These are phyloP conservation scores for Raffaelea arxii DNA, from an alignment of 2,329 filamentous ascomycete genomes.

Conservation along the genomic window DNA sequence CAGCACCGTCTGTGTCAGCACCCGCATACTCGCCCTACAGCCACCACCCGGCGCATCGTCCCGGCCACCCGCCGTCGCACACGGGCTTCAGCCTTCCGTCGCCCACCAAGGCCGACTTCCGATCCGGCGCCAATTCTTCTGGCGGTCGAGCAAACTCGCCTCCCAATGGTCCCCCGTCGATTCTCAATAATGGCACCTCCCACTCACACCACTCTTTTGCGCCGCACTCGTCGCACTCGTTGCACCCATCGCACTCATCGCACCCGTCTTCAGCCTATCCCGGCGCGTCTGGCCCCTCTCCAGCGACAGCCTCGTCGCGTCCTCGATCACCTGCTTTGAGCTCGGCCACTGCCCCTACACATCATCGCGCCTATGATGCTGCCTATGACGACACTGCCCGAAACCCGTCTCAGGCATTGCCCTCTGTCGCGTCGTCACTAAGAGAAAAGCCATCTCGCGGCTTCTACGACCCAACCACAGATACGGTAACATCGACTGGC, in stretches of 20 bases:
- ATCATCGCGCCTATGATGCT: too few relatives aligned
- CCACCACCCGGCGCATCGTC: constrained; percentile 6
- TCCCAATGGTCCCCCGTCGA: constrained; percentile 11
- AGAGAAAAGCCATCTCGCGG: constrained; percentile 21
- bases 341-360: too few relatives aligned
- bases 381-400: constrained; percentile 6
- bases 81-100: constrained; percentile 39
- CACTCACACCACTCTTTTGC: constrained; percentile 9
- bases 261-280: too few relatives aligned
- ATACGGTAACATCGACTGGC: constrained; percentile 32
- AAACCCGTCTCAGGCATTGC: constrained; percentile 3
- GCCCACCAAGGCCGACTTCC: constrained; percentile 34
- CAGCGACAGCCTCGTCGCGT: constrained; percentile 7
- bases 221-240: too few relatives aligned
- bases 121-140: too few relatives aligned
- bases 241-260: too few relatives aligned
- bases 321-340: constrained; percentile 8
- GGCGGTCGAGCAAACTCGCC: not conserved
- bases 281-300: too few relatives aligned
- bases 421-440: constrained; percentile 4
- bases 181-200: constrained; percentile 18
- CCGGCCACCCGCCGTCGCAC: constrained; percentile 16
- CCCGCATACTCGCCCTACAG: constrained; percentile 4
- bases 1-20: not conserved
- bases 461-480: constrained; percentile 46